phyloP scores from a whole-genome alignment of 805 yeast genomes.

The Candida parachauliodes region DNA sequence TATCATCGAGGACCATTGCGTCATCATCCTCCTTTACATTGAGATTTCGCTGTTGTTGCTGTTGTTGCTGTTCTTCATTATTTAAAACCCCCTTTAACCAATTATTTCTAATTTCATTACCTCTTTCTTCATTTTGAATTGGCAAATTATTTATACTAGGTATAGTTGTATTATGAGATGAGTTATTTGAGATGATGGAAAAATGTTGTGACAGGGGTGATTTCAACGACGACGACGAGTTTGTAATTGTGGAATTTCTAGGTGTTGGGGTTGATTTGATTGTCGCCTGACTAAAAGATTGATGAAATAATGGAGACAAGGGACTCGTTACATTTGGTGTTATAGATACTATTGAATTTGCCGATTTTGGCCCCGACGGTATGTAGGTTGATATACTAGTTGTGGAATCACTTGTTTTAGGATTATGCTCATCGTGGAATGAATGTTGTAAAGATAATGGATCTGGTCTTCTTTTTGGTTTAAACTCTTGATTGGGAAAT shows the following conservation, averaged over 20 bases:
- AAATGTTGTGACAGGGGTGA: slow-evolving; percentile 9
- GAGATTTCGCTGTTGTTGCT: neutral
- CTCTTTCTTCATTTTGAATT: neutral
- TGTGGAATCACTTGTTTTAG: neutral
- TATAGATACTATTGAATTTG: slow-evolving; percentile 14
- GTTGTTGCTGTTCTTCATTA: slow-evolving; percentile 13
- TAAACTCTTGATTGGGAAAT: slow-evolving; percentile 24
- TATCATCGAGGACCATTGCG: slow-evolving; percentile 4
- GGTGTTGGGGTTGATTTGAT: slow-evolving; percentile 7
- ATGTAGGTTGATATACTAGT: slow-evolving; percentile 1
- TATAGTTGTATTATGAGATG: slow-evolving; percentile 4
- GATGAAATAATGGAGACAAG: slow-evolving; percentile 39
- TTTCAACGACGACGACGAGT: slow-evolving; percentile 2
- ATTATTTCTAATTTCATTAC: slow-evolving; percentile 12
- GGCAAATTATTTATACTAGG: slow-evolving; percentile 9
- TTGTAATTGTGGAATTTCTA: slow-evolving; percentile 7
- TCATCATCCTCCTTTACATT: slow-evolving; percentile 2
- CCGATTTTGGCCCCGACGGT: slow-evolving; percentile 18
- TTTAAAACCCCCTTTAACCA: slow-evolving; percentile 31
- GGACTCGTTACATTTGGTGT: slow-evolving; percentile 35
- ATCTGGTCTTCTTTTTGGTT: slow-evolving; percentile 38
- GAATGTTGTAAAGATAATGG: slow-evolving; percentile 37
- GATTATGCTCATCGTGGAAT: slow-evolving; percentile 15
- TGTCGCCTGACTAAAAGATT: slow-evolving; percentile 25
- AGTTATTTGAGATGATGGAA: slow-evolving; percentile 4